Base-by-base conservation (phyloP, 2,329 filamentous ascomycete species). In the Diaporthe amygdali region DNA sequence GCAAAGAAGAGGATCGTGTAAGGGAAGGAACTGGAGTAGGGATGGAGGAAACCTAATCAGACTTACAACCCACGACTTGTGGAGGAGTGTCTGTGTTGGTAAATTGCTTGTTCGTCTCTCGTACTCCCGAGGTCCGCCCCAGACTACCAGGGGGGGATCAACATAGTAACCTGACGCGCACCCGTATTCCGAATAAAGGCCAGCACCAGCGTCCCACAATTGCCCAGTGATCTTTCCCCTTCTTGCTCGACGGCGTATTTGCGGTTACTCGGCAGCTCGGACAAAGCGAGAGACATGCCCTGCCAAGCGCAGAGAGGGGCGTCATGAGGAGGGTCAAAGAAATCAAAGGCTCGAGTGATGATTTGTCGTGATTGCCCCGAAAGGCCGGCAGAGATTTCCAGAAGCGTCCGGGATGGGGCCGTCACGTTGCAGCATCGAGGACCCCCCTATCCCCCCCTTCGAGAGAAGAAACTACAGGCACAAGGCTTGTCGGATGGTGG, bases 301-400 rank as follows among this genome's bases (percentile, higher is more conserved):
- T 64, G 59, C 44, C 59, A 64, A 64, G 59, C 22, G 44, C n/a
- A 64, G 59, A 64, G 44, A 41, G 59, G 59, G 59, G 59, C 59
- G 59, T 64, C 22, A 64, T 44, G 22, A 59, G 66, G 66, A 68
- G 66, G 41, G 44, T 41, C 66, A 39, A 59, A 39, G 52, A 68
- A 68, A 68, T 32, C 66, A 59, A 32, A 30, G 34, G 20, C 44
- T 69, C 44, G 66, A 37, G 10, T 47, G 49, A 15, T 66, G 56
- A 70, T 70, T 70, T 70, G 68, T 56, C 46, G 51, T 46, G 68
- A 44, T 66, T 41, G 51, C 52, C 30, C 61, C 47, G 39, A 66
- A 44, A 49, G 49, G 17, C 56, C 37, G 56, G 70, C 56, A 71
- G 70, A 71, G 47, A 69, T 71, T 71, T 71, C 56, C 55, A 69